Evolutionary conservation across 2,329 filamentous ascomycete genomes (phyloP).

Genomic region (Cercospora sojina): DNA sequence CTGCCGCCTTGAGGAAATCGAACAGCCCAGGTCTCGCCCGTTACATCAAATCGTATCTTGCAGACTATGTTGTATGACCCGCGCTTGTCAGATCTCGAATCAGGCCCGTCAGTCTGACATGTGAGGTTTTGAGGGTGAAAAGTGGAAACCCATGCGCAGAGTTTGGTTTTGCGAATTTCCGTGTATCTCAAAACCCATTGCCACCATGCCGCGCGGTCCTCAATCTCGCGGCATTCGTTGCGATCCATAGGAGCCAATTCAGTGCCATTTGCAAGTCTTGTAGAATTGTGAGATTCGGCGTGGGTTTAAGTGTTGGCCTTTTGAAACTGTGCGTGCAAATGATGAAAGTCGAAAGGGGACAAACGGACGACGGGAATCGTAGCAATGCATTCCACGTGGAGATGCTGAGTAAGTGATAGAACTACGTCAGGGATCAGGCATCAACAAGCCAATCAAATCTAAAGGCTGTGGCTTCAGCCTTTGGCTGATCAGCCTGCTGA

Average conservation of each 20-base stretch:
- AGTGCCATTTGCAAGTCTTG: not conserved
- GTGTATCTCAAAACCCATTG: not conserved
- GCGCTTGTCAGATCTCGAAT: constrained; percentile 15
- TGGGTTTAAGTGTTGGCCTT: not conserved
- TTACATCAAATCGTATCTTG: constrained; percentile 8
- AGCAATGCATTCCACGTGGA: too few relatives aligned
- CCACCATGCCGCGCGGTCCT: not conserved
- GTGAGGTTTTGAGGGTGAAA: constrained; percentile 8
- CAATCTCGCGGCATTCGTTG: constrained; percentile 10
- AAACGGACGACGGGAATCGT: not conserved
- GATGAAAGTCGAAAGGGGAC: not conserved
- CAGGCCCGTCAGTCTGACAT: not conserved
- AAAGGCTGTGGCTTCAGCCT: too few relatives aligned
- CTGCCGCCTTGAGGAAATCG: constrained; percentile 16
- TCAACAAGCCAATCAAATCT: too few relatives aligned
- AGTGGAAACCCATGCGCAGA: constrained; percentile 12
- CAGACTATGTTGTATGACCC: constrained; percentile 33
- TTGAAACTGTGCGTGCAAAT: not conserved
- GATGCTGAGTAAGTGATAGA: not conserved
- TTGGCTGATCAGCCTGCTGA: too few relatives aligned
- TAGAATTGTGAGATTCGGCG: not conserved
- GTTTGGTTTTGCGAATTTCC: not conserved
- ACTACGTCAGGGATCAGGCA: too few relatives aligned
- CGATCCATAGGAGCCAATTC: constrained; percentile 6
- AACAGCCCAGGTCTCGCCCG: constrained; percentile 17